These are phyloP conservation scores for Sordaria brevicollis DNA, from an alignment of 495 filamentous ascomycete genomes.

Conservation along the genomic window DNA sequence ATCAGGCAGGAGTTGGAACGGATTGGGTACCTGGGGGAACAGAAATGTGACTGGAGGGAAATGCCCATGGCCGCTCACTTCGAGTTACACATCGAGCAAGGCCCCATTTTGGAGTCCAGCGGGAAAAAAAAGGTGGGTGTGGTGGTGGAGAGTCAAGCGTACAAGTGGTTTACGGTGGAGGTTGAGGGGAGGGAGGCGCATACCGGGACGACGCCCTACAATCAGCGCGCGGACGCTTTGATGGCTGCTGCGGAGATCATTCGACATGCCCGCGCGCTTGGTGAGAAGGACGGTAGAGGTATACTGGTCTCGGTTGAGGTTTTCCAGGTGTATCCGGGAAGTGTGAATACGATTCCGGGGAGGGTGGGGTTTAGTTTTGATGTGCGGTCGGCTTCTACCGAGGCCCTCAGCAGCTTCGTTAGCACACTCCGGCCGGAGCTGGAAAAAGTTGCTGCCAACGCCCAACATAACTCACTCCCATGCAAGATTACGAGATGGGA, in stretches of 20 bases:
- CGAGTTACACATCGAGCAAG: constrained; percentile 78
- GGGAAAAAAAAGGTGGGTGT: constrained; percentile 55
- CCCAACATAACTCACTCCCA: no score
- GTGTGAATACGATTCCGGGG: constrained; percentile 68
- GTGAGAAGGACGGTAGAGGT: constrained; percentile 40
- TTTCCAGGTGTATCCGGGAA: constrained; percentile 53
- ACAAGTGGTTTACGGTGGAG: constrained; percentile 60
- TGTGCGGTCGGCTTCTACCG: constrained; percentile 52
- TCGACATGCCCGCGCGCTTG: constrained; percentile 51
- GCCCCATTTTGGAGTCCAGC: constrained; percentile 51
- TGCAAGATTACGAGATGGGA: no score
- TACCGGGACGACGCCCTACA: constrained; percentile 65
- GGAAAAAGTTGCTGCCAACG: no score
- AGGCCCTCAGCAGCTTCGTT: no score
- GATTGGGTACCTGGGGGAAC: constrained; percentile 57
- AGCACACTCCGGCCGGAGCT: no score
- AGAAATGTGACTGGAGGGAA: constrained; percentile 45
- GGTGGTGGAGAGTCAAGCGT: constrained; percentile 60
- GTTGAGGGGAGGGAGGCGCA: constrained; percentile 59
- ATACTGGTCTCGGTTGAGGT: constrained; percentile 66
- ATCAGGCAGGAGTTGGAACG: constrained; percentile 59
- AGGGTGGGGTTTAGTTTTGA: constrained; percentile 61
- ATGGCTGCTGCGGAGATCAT: constrained; percentile 67
- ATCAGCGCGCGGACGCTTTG: constrained; percentile 50
- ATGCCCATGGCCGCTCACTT: constrained; percentile 73